Conservation (phyloP, 805 yeast species). For the Zygotorulaspora florentina region DNA sequence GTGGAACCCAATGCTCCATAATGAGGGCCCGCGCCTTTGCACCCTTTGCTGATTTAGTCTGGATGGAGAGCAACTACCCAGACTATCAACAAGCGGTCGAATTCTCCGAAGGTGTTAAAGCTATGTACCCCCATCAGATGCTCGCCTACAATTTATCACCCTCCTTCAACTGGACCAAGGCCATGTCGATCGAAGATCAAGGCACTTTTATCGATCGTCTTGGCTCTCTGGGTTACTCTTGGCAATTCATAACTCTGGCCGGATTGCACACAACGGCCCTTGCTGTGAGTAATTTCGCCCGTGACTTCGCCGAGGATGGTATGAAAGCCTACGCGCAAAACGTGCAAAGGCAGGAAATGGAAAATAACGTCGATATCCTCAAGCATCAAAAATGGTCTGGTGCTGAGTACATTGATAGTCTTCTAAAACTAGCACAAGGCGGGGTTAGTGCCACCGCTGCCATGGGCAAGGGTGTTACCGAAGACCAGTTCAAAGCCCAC, state of each 20-base stretch:
- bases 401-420: slow-evolving; percentile 90
- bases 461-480: slow-evolving; percentile 98
- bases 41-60: slow-evolving; percentile 89
- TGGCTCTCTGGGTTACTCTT: slow-evolving; percentile 84
- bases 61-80: slow-evolving; percentile 98
- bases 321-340: slow-evolving; percentile 93
- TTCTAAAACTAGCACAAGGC: slow-evolving; percentile 86
- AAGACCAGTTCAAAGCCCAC: slow-evolving; percentile 74
- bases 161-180: slow-evolving; percentile 95
- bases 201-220: slow-evolving; percentile 84
- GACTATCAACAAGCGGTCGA: slow-evolving; percentile 91
- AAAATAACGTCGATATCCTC: slow-evolving; percentile 86
- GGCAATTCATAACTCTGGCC: slow-evolving; percentile 97
- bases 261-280: slow-evolving; percentile 95
- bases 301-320: slow-evolving; percentile 72
- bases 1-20: slow-evolving; percentile 96
- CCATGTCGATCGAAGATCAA: slow-evolving; percentile 84
- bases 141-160: slow-evolving; percentile 95
- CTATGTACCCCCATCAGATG: slow-evolving; percentile 85
- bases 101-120: slow-evolving; percentile 87
- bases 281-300: slow-evolving; percentile 80
- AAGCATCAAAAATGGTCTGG: slow-evolving; percentile 99
- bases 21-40: slow-evolving; percentile 95
- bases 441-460: slow-evolving; percentile 96
- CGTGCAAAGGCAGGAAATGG: slow-evolving; percentile 85